These are phyloP conservation scores for Solanum appendiculatum DNA, from an alignment of 257 asterid species.

Conservation along the genomic window DNA sequence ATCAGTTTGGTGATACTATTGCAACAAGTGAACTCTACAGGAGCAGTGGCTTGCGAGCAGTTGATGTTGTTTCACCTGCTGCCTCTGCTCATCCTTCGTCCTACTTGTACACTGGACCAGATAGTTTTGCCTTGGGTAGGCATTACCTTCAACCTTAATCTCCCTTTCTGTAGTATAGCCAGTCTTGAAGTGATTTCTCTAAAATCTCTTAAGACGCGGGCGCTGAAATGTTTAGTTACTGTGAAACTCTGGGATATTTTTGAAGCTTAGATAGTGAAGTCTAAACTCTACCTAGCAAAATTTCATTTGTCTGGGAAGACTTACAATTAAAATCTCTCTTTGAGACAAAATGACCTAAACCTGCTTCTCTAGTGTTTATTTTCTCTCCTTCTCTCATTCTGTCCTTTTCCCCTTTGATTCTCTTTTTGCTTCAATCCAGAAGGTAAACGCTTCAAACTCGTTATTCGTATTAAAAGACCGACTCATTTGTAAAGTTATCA, in stretches of 20 bases:
- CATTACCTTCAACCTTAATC: background rate
- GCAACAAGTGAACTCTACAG: conserved; percentile 30
- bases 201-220: background rate
- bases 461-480: background rate
- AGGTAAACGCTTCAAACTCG: background rate
- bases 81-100: conserved; percentile 27
- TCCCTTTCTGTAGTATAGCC: background rate
- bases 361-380: background rate
- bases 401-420: background rate
- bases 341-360: background rate
- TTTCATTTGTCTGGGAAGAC: background rate
- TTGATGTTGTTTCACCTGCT: conserved; percentile 13
- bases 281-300: background rate
- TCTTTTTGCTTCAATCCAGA: background rate
- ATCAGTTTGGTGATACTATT: conserved; percentile 58
- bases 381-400: background rate
- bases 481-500: background rate
- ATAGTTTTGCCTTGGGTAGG: background rate
- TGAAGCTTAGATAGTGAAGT: background rate
- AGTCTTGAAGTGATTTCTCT: background rate
- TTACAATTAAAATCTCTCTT: background rate
- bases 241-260: background rate
- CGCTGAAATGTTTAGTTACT: background rate
- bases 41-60: conserved; percentile 9
- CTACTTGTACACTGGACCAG: conserved; percentile 27